A percentile compares a stretch with the other conserved stretches of the same genome.
phyloP scores from a whole-genome alignment of 257 asterid genomes.

The Nemophila menziesii region DNA sequence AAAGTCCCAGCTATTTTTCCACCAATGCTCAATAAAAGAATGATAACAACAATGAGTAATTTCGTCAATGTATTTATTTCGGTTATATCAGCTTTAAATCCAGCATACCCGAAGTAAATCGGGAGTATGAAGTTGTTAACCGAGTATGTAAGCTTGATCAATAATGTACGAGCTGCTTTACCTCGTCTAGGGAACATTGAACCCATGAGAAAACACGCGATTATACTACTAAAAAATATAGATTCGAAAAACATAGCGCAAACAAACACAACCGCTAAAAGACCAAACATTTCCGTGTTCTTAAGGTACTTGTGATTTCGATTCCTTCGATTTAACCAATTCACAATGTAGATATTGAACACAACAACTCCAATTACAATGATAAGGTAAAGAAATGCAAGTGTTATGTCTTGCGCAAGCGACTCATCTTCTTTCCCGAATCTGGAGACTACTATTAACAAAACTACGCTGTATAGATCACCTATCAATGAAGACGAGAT shows the following conservation, averaged over 20 bases:
- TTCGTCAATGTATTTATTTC: constrained; percentile 35
- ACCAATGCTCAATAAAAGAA: constrained; percentile 71
- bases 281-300: constrained; percentile 49
- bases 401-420: constrained; percentile 23
- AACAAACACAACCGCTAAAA: constrained; percentile 57
- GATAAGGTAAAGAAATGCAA: constrained; percentile 27
- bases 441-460: constrained; percentile 46
- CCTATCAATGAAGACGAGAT: constrained; percentile 64
- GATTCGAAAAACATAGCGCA: constrained; percentile 66
- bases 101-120: constrained; percentile 82
- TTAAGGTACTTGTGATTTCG: constrained; percentile 66
- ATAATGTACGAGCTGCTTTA: constrained; percentile 72
- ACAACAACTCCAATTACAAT: constrained; percentile 38
- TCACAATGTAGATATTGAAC: constrained; percentile 36
- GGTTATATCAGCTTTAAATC: constrained; percentile 72
- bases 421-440: constrained; percentile 11
- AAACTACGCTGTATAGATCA: constrained; percentile 54
- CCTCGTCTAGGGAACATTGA: constrained; percentile 90
- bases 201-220: constrained; percentile 73
- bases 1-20: constrained; percentile 83
- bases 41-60: constrained; percentile 35
- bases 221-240: constrained; percentile 70
- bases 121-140: constrained; percentile 85
- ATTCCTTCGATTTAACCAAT: constrained; percentile 71
- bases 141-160: constrained; percentile 60